Evolutionary conservation across 129 eudicot genomes (phyloP).

Genomic region (Glebionis coronaria): DNA sequence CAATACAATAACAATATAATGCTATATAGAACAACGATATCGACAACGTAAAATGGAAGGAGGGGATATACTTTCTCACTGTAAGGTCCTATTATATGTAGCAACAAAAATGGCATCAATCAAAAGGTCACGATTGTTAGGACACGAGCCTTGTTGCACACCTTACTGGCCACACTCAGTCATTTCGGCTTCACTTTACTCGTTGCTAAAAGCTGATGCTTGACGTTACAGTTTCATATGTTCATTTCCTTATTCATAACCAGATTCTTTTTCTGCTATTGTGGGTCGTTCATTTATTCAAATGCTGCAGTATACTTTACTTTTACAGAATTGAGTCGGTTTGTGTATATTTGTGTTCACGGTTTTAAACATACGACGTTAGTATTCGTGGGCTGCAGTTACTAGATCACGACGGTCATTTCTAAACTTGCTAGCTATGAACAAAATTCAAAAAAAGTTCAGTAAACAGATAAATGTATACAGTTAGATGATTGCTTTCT

Average conservation of each 20-base stretch:
- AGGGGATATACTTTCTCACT: too few species aligned
- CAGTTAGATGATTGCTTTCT: slow-evolving; percentile 25
- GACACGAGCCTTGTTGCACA: slow-evolving; percentile 90
- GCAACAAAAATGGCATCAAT: slow-evolving; percentile 98
- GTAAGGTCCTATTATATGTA: slow-evolving; percentile 50
- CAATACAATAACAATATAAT: too few species aligned
- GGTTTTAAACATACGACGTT: too few species aligned
- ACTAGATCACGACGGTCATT: too few species aligned
- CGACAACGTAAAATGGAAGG: too few species aligned
- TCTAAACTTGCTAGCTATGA: too few species aligned
- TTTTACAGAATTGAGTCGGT: too few species aligned
- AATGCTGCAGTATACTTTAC: too few species aligned
- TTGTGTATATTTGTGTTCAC: too few species aligned
- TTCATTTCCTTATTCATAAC: slow-evolving; percentile 41
- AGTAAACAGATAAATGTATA: slow-evolving; percentile 8
- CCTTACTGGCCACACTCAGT: slow-evolving; percentile 96
- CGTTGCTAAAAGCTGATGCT: slow-evolving; percentile 64
- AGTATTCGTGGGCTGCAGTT: too few species aligned
- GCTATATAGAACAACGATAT: too few species aligned
- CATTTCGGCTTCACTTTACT: slow-evolving; percentile 54
- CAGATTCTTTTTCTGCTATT: slow-evolving; percentile 26
- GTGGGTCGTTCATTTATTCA: slow-evolving; percentile 10
- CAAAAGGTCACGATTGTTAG: slow-evolving; percentile 74
- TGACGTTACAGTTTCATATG: slow-evolving; percentile 46
- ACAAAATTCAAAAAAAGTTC: too few species aligned